These are phyloP conservation scores for Hypoxylon sp. DNA, from an alignment of 2,329 filamentous ascomycete genomes.

Conservation along the genomic window DNA sequence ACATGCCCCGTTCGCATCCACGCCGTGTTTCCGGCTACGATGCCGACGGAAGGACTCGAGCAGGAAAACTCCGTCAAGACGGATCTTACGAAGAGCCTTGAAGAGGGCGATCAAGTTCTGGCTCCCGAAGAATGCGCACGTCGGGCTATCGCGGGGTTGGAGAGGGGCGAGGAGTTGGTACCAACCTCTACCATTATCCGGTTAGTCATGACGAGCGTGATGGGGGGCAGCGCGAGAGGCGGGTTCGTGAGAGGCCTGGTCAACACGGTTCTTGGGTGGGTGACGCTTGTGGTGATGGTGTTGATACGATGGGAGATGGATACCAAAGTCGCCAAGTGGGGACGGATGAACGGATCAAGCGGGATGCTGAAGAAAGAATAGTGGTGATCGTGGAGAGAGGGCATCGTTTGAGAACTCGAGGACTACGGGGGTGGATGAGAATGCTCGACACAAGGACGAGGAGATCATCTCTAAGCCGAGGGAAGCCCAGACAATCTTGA, in stretches of 20 bases:
- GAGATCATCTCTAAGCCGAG: slow-evolving; percentile 15
- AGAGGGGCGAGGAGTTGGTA: slow-evolving; percentile 74
- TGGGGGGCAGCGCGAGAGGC: slow-evolving; percentile 54
- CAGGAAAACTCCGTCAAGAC: slow-evolving; percentile 57
- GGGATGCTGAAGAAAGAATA: slow-evolving; percentile 37
- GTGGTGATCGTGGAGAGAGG: slow-evolving; percentile 2
- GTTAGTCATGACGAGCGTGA: slow-evolving; percentile 66
- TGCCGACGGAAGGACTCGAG: slow-evolving; percentile 69
- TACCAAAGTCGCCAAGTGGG: slow-evolving; percentile 56
- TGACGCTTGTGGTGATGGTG: slow-evolving; percentile 56
- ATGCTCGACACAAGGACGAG: not conserved
- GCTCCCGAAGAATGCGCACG: slow-evolving; percentile 72
- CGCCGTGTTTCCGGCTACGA: slow-evolving; percentile 75
- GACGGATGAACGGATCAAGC: slow-evolving; percentile 50
- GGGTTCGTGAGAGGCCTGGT: slow-evolving; percentile 51
- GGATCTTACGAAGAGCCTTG: slow-evolving; percentile 57
- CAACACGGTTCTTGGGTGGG: slow-evolving; percentile 56
- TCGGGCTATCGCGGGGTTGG: slow-evolving; percentile 70
- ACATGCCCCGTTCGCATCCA: slow-evolving; percentile 69
- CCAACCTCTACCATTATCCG: slow-evolving; percentile 72
- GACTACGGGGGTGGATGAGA: slow-evolving; percentile 10
- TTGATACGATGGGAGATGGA: slow-evolving; percentile 59
- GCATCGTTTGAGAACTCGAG: slow-evolving; percentile 9
- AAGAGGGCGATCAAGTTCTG: slow-evolving; percentile 56
- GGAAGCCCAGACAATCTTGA: not conserved